Evolutionary conservation across 164 flowering plant genomes (phyloP), one percentile per base, ranked within the genome.

Genomic region (Stephania cephalantha): DNA sequence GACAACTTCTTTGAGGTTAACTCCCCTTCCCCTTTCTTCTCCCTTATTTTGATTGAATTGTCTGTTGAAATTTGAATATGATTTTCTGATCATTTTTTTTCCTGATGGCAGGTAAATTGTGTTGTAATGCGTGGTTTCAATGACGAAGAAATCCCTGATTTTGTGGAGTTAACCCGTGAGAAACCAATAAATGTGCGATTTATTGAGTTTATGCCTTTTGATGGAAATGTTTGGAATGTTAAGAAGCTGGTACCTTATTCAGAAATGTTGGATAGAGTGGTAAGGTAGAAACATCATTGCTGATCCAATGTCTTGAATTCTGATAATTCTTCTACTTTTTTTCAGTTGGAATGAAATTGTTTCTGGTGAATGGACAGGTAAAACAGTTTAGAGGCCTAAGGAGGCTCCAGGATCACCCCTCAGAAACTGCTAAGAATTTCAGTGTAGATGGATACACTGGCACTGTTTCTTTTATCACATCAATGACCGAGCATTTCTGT

Each of bases 161-260:
- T 95, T 75, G 97, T 91, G 17, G 91, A 92, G 83, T 74, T 95
- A 83, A 93, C 99, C 11, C 87, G 90, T 17, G 86, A 91, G 17
- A 95, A 84, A 73, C 97, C 97, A 12, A 90, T 84, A 72, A 91
- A 95, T 86, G 81, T 95, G 11, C 90, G 98, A 69, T 95, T 95
- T 79, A 95, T 95, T 78, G 99, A 95, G 89, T 95, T 95, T 79
- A 93, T 95, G 99, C 99, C 99, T 68, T 95, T 95, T 80, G 98
- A 95, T 86, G 99, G 99, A 74, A 95, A 95, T 85, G 95, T 93
- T 71, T 95, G 99, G 99, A 93, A 91, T 80, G 92, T 87, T 68
- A 93, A 95, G 89, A 95, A 92, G 84, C 94, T 95, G 35, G 94
- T 95, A 71, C 86, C 99, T 20, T 95, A 91, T 78, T 72, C 91